Conservation (phyloP, 106 monocot species). For the Chionographis japonica region DNA sequence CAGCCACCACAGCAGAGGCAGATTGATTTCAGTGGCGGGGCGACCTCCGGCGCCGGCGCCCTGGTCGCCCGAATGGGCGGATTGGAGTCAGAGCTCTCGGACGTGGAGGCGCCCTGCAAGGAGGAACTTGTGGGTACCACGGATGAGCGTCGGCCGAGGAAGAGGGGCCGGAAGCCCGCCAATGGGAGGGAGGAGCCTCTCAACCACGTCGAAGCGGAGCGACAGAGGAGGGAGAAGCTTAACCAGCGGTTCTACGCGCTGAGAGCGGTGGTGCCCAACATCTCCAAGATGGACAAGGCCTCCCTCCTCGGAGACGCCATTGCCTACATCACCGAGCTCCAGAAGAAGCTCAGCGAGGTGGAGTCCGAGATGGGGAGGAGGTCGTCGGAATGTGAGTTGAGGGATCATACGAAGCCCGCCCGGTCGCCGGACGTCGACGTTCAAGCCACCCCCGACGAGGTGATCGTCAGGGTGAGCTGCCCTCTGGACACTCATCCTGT, state of each 20-base stretch:
- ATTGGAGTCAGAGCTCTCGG: slow-evolving; percentile 27
- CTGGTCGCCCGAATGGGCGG: slow-evolving; percentile 12
- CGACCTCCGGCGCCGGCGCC: slow-evolving; percentile 16
- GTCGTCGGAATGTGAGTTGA: neutral
- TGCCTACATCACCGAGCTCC: slow-evolving; percentile 58
- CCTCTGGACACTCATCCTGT: slow-evolving; percentile 56
- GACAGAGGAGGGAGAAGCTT: slow-evolving; percentile 76
- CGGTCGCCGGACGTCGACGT: slow-evolving; percentile 46
- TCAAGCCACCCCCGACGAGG: slow-evolving; percentile 31
- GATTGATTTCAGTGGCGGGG: slow-evolving; percentile 43
- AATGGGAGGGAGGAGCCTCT: slow-evolving; percentile 59
- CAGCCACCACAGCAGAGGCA: slow-evolving; percentile 22
- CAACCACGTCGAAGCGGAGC: slow-evolving; percentile 70
- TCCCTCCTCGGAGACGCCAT: slow-evolving; percentile 63
- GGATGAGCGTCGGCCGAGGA: slow-evolving; percentile 43
- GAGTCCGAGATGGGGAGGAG: slow-evolving; percentile 41
- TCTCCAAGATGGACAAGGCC: slow-evolving; percentile 76
- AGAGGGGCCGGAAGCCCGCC: slow-evolving; percentile 54
- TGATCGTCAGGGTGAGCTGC: slow-evolving; percentile 54
- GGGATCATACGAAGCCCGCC: slow-evolving; percentile 7
- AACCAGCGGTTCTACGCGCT: slow-evolving; percentile 73
- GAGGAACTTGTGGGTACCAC: slow-evolving; percentile 4
- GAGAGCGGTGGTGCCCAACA: slow-evolving; percentile 65
- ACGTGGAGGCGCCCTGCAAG: slow-evolving; percentile 29
- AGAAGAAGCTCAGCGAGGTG: slow-evolving; percentile 73